Evolutionary conservation across 163 green algal species (phyloP), one percentile per base, ranked within the genome.

Genomic region (Prototheca wickerhamii): DNA sequence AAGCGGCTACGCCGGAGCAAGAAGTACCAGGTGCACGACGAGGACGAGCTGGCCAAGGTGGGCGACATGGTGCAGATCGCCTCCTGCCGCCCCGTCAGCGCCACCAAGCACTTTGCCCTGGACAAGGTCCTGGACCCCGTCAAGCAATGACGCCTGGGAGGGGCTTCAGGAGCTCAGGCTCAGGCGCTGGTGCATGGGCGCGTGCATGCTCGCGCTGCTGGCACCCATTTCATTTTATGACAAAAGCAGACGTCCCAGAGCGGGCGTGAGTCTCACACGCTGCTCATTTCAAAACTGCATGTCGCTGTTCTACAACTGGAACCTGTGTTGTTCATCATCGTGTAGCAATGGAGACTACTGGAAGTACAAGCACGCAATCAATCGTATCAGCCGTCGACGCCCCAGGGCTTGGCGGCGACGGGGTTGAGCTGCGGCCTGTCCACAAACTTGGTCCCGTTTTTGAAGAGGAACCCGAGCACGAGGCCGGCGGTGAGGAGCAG

Each of bases 351-450:
- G n/a, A n/a, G n/a, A n/a, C n/a, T n/a, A n/a, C n/a, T n/a, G n/a
- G n/a, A n/a, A n/a, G n/a, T n/a, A n/a, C n/a, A n/a, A n/a, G n/a
- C n/a, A n/a, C n/a, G n/a, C n/a, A n/a, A n/a, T n/a, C n/a, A n/a
- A n/a, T n/a, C n/a, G n/a, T 15, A 44, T 10, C 10, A 44, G 37
- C 10, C 10, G 37, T 44, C 37, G 37, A 15, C 65, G 30, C 55
- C 52, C 72, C 78, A 85, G 32, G 73, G 70, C 33, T 72, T 58
- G 4, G 79, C 75, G 51, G 85, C 67, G 26, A 85, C 72, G 0
- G 80, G 82, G 37, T 75, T 78, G 32, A 92, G 81, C 77, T 80
- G 71, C 35, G 85, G 85, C 56, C 60, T 50, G 72, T 88, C 77
- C 20, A 91, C 83, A 56, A 91, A 64, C 20, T 69, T 42, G 34